phyloP scores from a whole-genome alignment of 176 grass and related monocot species.

The Paspalum notatum region DNA sequence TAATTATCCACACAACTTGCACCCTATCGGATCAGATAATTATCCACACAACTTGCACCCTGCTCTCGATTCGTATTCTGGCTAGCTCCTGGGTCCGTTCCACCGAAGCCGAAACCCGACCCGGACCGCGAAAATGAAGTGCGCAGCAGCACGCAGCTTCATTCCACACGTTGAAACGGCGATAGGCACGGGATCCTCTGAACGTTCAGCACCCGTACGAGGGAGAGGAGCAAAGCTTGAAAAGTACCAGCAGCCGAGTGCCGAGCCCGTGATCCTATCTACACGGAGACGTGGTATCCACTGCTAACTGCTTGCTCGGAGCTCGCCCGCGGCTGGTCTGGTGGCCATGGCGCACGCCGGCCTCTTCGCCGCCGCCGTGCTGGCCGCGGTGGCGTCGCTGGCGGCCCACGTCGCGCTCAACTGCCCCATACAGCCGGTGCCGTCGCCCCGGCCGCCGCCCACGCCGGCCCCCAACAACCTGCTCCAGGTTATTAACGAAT shows the following conservation, averaged over 20 bases:
- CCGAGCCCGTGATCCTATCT: background rate
- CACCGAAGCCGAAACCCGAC: background rate
- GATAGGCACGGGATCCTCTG: background rate
- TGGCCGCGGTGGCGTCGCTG: constrained; percentile 39
- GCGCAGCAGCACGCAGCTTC: no score
- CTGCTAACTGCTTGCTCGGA: background rate
- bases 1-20: no score
- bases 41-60: no score
- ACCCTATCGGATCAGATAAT: no score
- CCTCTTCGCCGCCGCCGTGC: constrained; percentile 30
- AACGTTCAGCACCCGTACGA: background rate
- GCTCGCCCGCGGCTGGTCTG: background rate
- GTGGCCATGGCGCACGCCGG: constrained; percentile 19
- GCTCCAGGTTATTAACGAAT: constrained; percentile 55
- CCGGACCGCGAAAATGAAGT: background rate
- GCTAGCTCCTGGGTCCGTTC: background rate
- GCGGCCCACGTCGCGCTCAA: constrained; percentile 54
- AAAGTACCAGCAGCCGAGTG: background rate
- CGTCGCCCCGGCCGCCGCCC: constrained; percentile 13
- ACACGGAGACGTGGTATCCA: background rate
- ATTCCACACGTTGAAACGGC: no score
- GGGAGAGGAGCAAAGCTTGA: background rate
- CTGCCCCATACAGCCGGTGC: constrained; percentile 67
- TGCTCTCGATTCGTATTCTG: no score
- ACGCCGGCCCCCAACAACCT: constrained; percentile 52